Base-by-base conservation (phyloP, 495 filamentous ascomycete genomes). In the Ascodesmis nigricans region DNA sequence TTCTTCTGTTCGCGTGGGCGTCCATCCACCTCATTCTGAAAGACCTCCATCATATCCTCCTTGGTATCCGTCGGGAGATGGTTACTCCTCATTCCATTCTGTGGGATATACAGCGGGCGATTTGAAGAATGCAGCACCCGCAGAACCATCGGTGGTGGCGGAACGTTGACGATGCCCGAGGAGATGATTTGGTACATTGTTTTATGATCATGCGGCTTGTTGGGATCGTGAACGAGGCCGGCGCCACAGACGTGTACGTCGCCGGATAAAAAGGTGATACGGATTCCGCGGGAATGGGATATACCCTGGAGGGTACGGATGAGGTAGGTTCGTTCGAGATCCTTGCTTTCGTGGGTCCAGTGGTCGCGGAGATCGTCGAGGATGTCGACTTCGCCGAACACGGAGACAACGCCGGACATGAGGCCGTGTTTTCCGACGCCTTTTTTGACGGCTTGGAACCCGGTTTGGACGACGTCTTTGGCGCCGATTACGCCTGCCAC, bases 1-100 rank as follows among this genome's bases (percentile, higher is more conserved):
- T 80, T 76, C 53, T 78, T 78, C 42, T 76, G 59, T 56, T 97
- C 87, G 16, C 90, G 63, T 1, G 69, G 58, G 18, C 67, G 59
- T 9, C 90, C 83, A 32, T 67, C 75, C 11, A 84, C 77, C 46
- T 97, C 87, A 5, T 65, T 73, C 52, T 83, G 74, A 65, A 97
- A 97, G 43, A 97, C 79, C 58, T 97, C 87, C 72, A 95, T 82
- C 87, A 97, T 97, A 52, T 97, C 87, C 55, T 97, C 87, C 54
- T 97, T 97, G 23, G 87, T 97, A 50, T 97, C 87, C 15, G 58
- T 63, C n/a, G 64, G 52, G 30, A 62, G 54, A 46, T 72, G 60
- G 1, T 62, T 69, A 13, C 69, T 75, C 41, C 78, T 74, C 52
- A 90, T 76, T 13, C 90, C 90, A 55, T 97, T 97, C 28, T 65